A percentile compares a stretch with the other conserved stretches of the same genome.
These are phyloP conservation scores for Cystobasidium pallidum DNA, from an alignment of 1,284 basidiomycete species.

Conservation along the genomic window DNA sequence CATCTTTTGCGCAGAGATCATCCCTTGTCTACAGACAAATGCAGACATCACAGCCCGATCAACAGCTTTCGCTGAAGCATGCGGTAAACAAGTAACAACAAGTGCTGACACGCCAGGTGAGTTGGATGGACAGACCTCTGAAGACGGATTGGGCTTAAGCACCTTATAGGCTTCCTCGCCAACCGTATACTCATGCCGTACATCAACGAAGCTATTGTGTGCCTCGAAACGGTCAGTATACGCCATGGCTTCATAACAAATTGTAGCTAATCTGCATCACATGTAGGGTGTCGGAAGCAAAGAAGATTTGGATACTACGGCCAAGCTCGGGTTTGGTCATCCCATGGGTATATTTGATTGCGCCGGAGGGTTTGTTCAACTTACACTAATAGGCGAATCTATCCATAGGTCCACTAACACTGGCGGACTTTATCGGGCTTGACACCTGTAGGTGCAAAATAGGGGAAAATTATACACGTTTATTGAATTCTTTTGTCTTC, in stretches of 20 bases:
- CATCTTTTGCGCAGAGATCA: conserved; percentile 72
- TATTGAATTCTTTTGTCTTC: not conserved
- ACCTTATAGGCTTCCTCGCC: conserved; percentile 65
- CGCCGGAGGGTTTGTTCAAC: not conserved
- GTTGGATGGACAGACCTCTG: conserved; percentile 62
- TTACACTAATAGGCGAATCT: not conserved
- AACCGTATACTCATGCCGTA: conserved; percentile 89
- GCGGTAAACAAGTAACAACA: conserved; percentile 88
- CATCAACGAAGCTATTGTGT: conserved; percentile 90
- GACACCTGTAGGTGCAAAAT: conserved; percentile 44
- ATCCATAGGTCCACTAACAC: conserved; percentile 32
- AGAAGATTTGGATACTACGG: conserved; percentile 93
- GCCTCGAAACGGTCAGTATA: conserved; percentile 68
- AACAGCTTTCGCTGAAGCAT: conserved; percentile 78
- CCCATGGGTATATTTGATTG: conserved; percentile 73
- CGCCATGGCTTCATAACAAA: no score
- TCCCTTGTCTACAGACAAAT: conserved; percentile 88
- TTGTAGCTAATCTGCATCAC: conserved; percentile 53
- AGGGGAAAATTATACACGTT: not conserved
- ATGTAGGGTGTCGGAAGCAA: conserved; percentile 75
- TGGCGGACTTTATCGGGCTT: conserved; percentile 50
- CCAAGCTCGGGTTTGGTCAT: conserved; percentile 91
- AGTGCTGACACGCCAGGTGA: conserved; percentile 77
- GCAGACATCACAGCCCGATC: conserved; percentile 75
- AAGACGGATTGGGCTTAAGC: conserved; percentile 22